phyloP scores from a whole-genome alignment of 108 stramenopile species.

The Skeletonema menzelii region DNA sequence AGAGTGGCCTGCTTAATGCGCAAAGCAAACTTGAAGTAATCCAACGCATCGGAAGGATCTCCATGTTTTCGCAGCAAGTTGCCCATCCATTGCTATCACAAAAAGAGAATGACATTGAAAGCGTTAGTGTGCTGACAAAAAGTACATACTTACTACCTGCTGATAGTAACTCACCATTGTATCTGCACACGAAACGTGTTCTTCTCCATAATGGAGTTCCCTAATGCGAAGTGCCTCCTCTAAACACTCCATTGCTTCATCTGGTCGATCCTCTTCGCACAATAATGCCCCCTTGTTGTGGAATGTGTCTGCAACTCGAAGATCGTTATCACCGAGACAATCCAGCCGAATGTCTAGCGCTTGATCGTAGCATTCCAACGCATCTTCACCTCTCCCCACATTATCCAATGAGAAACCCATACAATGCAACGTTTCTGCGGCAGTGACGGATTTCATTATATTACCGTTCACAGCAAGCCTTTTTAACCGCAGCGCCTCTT shows the following conservation, averaged over 20 bases:
- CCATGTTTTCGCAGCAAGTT: constrained; percentile 50
- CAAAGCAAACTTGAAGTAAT: constrained; percentile 53
- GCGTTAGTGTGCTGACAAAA: background rate
- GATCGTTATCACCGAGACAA: constrained; percentile 38
- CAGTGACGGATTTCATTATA: constrained; percentile 21
- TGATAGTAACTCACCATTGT: constrained; percentile 23
- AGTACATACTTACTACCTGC: background rate
- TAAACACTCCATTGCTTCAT: constrained; percentile 52
- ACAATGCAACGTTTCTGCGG: constrained; percentile 50
- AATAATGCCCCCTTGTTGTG: constrained; percentile 58
- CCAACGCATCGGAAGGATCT: constrained; percentile 45
- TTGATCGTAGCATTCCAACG: constrained; percentile 44
- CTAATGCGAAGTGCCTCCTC: constrained; percentile 54
- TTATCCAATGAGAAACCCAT: constrained; percentile 55
- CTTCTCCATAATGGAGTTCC: constrained; percentile 45
- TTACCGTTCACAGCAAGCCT: constrained; percentile 23
- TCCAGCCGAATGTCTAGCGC: constrained; percentile 31
- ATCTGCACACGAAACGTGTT: constrained; percentile 54
- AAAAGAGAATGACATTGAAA: background rate
- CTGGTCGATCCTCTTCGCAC: constrained; percentile 44
- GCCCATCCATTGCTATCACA: constrained; percentile 45
- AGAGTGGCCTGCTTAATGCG: constrained; percentile 46
- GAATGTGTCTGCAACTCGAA: constrained; percentile 48
- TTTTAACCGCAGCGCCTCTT: constrained; percentile 44
- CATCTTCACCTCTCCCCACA: constrained; percentile 37